Evolutionary conservation across 2,329 filamentous ascomycete species (phyloP), one percentile per base, ranked within the genome.

Genomic region (Mycosphaerella arachidis): DNA sequence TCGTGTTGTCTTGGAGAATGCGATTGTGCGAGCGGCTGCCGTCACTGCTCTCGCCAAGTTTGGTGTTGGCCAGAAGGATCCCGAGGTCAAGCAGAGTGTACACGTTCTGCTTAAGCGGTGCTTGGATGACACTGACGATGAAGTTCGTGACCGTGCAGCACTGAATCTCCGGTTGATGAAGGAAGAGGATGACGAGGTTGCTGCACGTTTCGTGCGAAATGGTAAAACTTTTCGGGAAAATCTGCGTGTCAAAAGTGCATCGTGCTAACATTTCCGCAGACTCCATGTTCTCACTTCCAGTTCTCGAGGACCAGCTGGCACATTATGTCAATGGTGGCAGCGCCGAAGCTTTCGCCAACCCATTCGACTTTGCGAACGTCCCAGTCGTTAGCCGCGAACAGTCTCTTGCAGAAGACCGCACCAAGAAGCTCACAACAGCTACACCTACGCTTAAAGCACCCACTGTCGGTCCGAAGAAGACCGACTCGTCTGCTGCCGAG

Each of bases 31-130:
- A 68, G 94, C 94, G 53, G 92, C 94, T 9, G 94, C 94, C 55
- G 95, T 97, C 27, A 97, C 94, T 27, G 94, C 94, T 2, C 79
- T 99, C 63, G 91, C 93, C 70, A 99, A 97, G 77, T 99, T 99
- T 72, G 94, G 94, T 69, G 93, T 97, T 60, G 92, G 91, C 35
- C 94, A 97, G 76, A 92, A 95, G 78, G 94, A 97, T 71, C 87
- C 90, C 0, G 94, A 99, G 75, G 91, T 99, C 71, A 97, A 97
- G 85, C 88, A 91, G 69, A 97, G 92, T 74, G 93, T 99, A 55
- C 86, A 89, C 65, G 94, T 99, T 53, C 84, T 99, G 51, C 87
- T 99, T 37, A 95, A 90, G 29, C 85, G 94, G 73, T 99, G 94
- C 75, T 79, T 99, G 69, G 94, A 99, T 74, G 94, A 99, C 73